A percentile compares a stretch with the other conserved stretches of the same genome.
Evolutionary conservation across 106 monocot species (phyloP).

Genomic region (Narthecium ossifragum): DNA sequence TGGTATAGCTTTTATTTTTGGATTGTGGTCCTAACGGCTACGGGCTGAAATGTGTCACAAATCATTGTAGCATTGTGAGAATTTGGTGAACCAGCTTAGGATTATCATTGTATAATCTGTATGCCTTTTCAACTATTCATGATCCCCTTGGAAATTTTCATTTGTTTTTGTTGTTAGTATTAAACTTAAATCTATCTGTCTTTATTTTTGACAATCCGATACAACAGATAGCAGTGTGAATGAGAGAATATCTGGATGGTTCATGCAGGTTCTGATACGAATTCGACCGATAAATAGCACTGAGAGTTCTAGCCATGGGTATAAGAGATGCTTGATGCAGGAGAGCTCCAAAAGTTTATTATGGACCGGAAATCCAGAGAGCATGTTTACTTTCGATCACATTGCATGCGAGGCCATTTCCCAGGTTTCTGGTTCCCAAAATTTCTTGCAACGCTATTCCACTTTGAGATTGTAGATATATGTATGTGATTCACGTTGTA

Average conservation of each 20-base stretch:
- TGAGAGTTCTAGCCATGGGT: slow-evolving; percentile 29
- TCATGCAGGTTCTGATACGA: slow-evolving; percentile 55
- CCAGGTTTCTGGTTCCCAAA: slow-evolving; percentile 23
- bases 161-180: neutral
- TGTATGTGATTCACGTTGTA: neutral
- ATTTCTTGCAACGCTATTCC: neutral
- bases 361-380: slow-evolving; percentile 64
- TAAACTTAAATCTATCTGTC: neutral
- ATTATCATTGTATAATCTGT: neutral
- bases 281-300: slow-evolving; percentile 34
- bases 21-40: too few species aligned
- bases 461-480: neutral
- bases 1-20: too few species aligned
- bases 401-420: slow-evolving; percentile 52
- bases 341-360: slow-evolving; percentile 50
- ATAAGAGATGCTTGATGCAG: slow-evolving; percentile 53
- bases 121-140: neutral
- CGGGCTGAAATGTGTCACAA: too few species aligned
- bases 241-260: neutral
- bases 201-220: too few species aligned
- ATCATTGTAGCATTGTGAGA: too few species aligned
- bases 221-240: neutral
- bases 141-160: neutral
- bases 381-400: slow-evolving; percentile 67
- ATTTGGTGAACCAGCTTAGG: too few species aligned